Conservation (phyloP, 2,329 filamentous ascomycete genomes). For the Fusarium oxysporum region DNA sequence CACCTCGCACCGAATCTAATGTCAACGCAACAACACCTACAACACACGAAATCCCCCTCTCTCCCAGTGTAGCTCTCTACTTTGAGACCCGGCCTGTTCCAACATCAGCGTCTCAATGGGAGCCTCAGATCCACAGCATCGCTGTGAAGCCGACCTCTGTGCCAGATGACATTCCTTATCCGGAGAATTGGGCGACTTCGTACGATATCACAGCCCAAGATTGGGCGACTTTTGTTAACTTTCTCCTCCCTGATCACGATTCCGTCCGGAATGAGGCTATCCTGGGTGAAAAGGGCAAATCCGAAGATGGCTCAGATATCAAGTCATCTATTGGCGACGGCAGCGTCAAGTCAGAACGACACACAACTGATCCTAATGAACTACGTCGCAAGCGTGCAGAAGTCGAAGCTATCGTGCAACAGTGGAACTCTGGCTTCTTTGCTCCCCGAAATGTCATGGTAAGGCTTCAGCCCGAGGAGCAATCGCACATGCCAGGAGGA, state of each 20-base stretch:
- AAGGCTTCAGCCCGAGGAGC: conserved; percentile 44
- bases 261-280: conserved; percentile 58
- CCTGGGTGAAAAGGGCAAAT: conserved; percentile 61
- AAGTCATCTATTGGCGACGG: conserved; percentile 23
- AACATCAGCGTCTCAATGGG: conserved; percentile 33
- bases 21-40: conserved; percentile 8
- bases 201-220: conserved; percentile 64
- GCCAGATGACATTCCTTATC: conserved; percentile 60
- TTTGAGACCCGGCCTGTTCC: conserved; percentile 59
- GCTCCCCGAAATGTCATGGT: conserved; percentile 61
- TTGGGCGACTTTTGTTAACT: conserved; percentile 70
- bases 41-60: conserved; percentile 37
- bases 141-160: conserved; percentile 50
- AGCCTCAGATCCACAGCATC: conserved; percentile 51
- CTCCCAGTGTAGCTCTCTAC: conserved; percentile 50
- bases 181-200: conserved; percentile 49
- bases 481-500: conserved; percentile 42
- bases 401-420: conserved; percentile 57
- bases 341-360: conserved; percentile 11
- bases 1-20: conserved; percentile 52
- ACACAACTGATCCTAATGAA: conserved; percentile 32
- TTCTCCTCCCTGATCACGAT: conserved; percentile 63
- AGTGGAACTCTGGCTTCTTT: conserved; percentile 71
- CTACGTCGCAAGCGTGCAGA: conserved; percentile 44
- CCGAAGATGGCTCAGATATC: conserved; percentile 52